A percentile compares a stretch with the other conserved stretches of the same genome.
phyloP scores from a whole-genome alignment of 2,329 filamentous ascomycete species.

The Biscogniauxia sp. region DNA sequence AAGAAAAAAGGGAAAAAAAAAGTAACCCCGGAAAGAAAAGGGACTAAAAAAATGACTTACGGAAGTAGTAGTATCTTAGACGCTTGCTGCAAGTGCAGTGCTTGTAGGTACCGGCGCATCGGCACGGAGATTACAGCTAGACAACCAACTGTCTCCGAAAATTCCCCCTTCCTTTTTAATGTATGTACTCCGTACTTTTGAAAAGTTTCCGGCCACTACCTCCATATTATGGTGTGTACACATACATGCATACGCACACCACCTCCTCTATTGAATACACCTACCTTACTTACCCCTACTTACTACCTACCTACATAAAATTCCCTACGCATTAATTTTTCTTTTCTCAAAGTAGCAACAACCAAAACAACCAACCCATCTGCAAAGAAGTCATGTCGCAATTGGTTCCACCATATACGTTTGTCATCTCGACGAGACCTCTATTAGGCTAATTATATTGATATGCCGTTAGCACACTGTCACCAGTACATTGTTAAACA shows the following conservation, averaged over 20 bases:
- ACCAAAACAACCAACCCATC: background rate
- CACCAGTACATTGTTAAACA: constrained; percentile 1
- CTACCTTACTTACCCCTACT: background rate
- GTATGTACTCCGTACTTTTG: too few relatives aligned
- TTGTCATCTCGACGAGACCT: background rate
- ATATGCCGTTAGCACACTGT: background rate
- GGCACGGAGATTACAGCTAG: background rate
- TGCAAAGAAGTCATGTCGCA: constrained; percentile 13
- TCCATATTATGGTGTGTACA: background rate
- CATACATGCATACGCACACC: background rate
- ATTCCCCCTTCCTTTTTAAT: background rate
- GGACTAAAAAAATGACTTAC: too few relatives aligned
- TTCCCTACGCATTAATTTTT: background rate
- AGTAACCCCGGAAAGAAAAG: too few relatives aligned
- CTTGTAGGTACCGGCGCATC: background rate
- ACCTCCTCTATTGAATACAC: background rate
- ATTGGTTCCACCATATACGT: background rate
- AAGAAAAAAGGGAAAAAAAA: too few relatives aligned
- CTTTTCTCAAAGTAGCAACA: background rate
- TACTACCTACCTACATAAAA: constrained; percentile 1
- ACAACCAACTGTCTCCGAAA: background rate
- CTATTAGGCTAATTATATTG: background rate
- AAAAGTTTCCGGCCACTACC: too few relatives aligned
- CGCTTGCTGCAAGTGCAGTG: background rate
- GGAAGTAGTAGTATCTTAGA: background rate